Percentiles rank a stretch among this genome's conserved stretches.
These are phyloP conservation scores for Amphicarpaea edgeworthii DNA, from an alignment of 306 rosid genomes.

Conservation along the genomic window DNA sequence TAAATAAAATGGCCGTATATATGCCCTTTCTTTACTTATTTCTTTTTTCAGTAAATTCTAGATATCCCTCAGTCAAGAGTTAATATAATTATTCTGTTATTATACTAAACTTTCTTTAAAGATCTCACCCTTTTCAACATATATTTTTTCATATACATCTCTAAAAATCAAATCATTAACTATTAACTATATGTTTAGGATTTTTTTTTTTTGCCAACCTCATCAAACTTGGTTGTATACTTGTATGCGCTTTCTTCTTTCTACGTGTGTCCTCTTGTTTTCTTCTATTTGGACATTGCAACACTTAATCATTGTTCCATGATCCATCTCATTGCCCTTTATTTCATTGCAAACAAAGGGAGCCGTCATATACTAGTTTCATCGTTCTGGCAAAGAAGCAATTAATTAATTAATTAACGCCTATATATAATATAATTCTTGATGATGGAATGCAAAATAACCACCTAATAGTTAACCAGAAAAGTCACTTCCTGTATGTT, in stretches of 20 bases:
- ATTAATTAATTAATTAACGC: not conserved
- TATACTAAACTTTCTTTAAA: too few species aligned
- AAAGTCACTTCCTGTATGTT: not conserved
- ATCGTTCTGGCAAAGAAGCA: conserved; percentile 9
- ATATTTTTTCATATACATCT: too few species aligned
- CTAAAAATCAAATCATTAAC: too few species aligned
- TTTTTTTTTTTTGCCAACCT: too few species aligned
- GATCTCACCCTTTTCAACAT: too few species aligned
- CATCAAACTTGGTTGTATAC: too few species aligned
- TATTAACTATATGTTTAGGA: too few species aligned
- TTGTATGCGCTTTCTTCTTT: too few species aligned
- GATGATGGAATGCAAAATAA: conserved; percentile 10
- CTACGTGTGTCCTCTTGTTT: too few species aligned
- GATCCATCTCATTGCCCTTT: conserved; percentile 1
- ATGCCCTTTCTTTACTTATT: not conserved
- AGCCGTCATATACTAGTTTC: conserved; percentile 19
- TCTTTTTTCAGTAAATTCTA: too few species aligned
- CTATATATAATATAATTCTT: not conserved
- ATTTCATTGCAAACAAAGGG: conserved; percentile 16
- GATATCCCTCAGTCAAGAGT: too few species aligned
- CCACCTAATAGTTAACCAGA: not conserved
- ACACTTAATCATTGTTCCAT: conserved; percentile 49
- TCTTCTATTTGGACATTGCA: conserved; percentile 2
- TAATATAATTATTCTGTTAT: too few species aligned
- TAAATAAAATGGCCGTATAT: not conserved